These are phyloP conservation scores for Xylariomycetidae sp. DNA, from an alignment of 2,329 filamentous ascomycete species.

Conservation along the genomic window DNA sequence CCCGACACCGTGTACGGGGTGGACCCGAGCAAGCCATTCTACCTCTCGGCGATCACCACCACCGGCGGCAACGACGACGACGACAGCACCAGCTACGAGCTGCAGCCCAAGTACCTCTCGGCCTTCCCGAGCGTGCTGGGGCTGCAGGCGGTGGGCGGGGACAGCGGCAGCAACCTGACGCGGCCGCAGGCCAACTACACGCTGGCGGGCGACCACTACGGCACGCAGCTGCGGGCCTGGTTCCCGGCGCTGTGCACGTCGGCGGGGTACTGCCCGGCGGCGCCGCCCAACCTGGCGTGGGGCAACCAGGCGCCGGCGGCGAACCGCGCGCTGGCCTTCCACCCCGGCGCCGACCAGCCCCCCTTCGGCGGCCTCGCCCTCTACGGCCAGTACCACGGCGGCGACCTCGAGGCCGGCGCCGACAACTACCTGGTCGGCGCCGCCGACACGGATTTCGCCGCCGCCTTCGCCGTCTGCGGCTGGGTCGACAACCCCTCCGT, in stretches of 20 bases:
- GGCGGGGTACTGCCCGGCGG: slow-evolving; percentile 1
- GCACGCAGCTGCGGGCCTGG: slow-evolving; percentile 8
- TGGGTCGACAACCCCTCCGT: background rate
- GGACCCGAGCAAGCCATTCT: slow-evolving; percentile 6
- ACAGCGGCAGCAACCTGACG: background rate
- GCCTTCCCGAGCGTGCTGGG: background rate
- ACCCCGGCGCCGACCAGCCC: slow-evolving; percentile 4
- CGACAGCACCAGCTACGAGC: background rate
- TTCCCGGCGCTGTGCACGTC: slow-evolving; percentile 3
- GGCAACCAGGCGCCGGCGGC: slow-evolving; percentile 3
- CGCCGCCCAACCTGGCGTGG: slow-evolving; percentile 1
- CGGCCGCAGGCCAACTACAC: slow-evolving; percentile 7
- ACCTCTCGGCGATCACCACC: slow-evolving; percentile 1
- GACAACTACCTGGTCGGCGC: slow-evolving; percentile 7
- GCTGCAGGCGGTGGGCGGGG: slow-evolving; percentile 3
- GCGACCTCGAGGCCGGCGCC: slow-evolving; percentile 6
- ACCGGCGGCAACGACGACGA: no score
- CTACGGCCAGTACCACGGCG: slow-evolving; percentile 8
- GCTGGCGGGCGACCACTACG: slow-evolving; percentile 8
- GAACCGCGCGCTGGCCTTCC: slow-evolving; percentile 3
- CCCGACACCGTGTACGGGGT: slow-evolving; percentile 8
- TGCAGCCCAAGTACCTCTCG: slow-evolving; percentile 2
- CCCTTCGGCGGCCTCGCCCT: slow-evolving; percentile 8
- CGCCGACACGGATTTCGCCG: slow-evolving; percentile 3
- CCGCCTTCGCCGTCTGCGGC: slow-evolving; percentile 5